phyloP scores from a whole-genome alignment of 2,329 filamentous ascomycete genomes.

The Bipolaris cookei region DNA sequence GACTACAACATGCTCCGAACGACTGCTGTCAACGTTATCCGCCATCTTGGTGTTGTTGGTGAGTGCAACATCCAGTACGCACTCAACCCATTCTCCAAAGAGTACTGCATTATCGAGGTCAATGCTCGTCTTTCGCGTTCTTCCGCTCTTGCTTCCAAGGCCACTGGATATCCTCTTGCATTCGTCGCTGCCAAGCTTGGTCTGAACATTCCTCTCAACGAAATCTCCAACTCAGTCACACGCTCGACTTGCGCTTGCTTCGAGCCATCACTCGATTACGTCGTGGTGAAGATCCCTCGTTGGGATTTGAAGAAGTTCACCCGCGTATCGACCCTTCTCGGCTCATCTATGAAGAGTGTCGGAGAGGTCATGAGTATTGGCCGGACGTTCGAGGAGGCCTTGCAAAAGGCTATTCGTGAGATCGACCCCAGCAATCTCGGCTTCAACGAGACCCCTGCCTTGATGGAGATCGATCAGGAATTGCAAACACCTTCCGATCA shows the following conservation, averaged over 20 bases:
- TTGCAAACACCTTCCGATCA: conserved; percentile 97
- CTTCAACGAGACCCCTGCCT: conserved; percentile 81
- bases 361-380: conserved; percentile 99
- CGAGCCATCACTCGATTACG: conserved; percentile 96
- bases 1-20: conserved; percentile 99
- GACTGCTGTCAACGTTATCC: conserved; percentile 95
- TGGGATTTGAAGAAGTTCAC: conserved; percentile 99
- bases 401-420: conserved; percentile 95
- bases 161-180: conserved; percentile 92
- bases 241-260: conserved; percentile 97
- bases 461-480: conserved; percentile 96
- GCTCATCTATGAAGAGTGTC: conserved; percentile 99
- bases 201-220: conserved; percentile 91
- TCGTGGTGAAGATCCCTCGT: conserved; percentile 97
- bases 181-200: conserved; percentile 98
- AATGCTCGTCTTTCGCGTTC: conserved; percentile 95
- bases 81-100: conserved; percentile 89
- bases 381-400: conserved; percentile 94
- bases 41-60: conserved; percentile 94
- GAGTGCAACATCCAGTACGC: conserved; percentile 99
- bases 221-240: conserved; percentile 95
- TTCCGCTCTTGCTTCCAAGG: conserved; percentile 94
- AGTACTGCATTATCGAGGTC: conserved; percentile 99
- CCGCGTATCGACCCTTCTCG: conserved; percentile 91
- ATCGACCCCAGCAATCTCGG: conserved; percentile 96